Evolutionary conservation across 257 asterid species (phyloP), one percentile per base, ranked within the genome.

Genomic region (Solanum gracilifrons): DNA sequence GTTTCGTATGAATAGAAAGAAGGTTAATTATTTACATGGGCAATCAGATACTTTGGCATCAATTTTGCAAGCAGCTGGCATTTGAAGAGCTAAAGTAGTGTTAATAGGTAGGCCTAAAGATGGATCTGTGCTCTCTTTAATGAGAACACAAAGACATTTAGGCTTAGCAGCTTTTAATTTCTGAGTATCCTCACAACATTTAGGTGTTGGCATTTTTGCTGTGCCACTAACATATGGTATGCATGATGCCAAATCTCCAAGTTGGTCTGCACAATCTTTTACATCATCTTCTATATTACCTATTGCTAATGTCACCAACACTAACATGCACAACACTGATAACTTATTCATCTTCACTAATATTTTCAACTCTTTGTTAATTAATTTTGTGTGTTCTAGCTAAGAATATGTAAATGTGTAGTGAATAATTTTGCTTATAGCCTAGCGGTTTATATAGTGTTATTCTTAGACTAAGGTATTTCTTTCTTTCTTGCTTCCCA

Each of bases 11-110:
- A 72, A 9, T 7, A 32, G 15, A 18, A 32, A 33, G 29, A 10
- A 73, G 51, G 31, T 15, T 41, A 41, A 41, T 41, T 6, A 4
- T 21, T 89, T 93, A 94, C 95, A 25, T 21, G 97, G 95, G 87
- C 97, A 94, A 41, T 94, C 95, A 13, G 95, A 93, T 90, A 94
- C 86, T 89, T 94, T 93, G 84, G 95, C 95, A 71, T 93, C 92
- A 48, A 91, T 93, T 8, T 93, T 89, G 92, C 95, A 94, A 87
- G 90, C 92, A 1, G 90, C 16, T 1, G 97, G 93, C 97, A 94
- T 94, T 90, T 94, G 93, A 21, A 94, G 92, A 85, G 95, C 97
- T 89, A 94, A 74, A 55, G 95, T 92, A 82, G 97, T 94, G 90
- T 94, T 94, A 23, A 94, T 91, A 4, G 95, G 95, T 37, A 94